Base-by-base conservation (phyloP, 768 basidiomycete genomes). In the Asterophora lycoperdoides region DNA sequence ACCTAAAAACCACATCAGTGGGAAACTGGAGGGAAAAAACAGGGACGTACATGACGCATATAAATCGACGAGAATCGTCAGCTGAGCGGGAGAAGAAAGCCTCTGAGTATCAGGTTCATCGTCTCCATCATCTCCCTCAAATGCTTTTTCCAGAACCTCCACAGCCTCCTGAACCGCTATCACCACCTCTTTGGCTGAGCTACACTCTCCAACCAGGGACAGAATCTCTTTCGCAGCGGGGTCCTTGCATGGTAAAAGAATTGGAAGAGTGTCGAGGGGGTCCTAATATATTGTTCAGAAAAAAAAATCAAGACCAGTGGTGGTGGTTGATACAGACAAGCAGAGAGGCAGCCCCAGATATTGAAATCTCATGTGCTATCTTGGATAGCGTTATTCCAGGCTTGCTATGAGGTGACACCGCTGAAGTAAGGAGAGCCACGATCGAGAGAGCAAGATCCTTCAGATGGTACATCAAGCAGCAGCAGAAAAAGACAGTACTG, bases 111-210 rank as follows among this genome's bases (percentile, higher is more conserved):
- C 61, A 19, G 66, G 63, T 8, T 66, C 64, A 1, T 57, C 56
- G 2, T 61, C 58, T 8, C 66, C 65, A 39, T 60, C 52, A 4
- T 45, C 41, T 18, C 32, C 44, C n/a, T 44, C 30, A 5, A 68
- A 41, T 13, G 56, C 44, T 29, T 34, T 53, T 32, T 63, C 59
- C 5, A 77, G 43, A 7, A 64, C 66, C 54, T 78, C 77, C 17
- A 72, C 41, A 11, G 64, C 64, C 56, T 78, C 79, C 57, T 79
- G 75, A 5, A 64, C 64, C 1, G 72, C 70, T 32, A 80, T 71
- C 1, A 76, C 57, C 0, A 74, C 65, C 55, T 80, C 79, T 49
- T 73, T 78, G 0, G 77, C 61, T 14, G 70, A 68, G 15, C 71
- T 54, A 41, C 66, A 66, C 51, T 74, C 65, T 6, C 67, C 73